Percentiles rank a stretch among this genome's conserved stretches.
Conservation (phyloP, 139 green algal species). For the Desmodesmus armatus region DNA sequence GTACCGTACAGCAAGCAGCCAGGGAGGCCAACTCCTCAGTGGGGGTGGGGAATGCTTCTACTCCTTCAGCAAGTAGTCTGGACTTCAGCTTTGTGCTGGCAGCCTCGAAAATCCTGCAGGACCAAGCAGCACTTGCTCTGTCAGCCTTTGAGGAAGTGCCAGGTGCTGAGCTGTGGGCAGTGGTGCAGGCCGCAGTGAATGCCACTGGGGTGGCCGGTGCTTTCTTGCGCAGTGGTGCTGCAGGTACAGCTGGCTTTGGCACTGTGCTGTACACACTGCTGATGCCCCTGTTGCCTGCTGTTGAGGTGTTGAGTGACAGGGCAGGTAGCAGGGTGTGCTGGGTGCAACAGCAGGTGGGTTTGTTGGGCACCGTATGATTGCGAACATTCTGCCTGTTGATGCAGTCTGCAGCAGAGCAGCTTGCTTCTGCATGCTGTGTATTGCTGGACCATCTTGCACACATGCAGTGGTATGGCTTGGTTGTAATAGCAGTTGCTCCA, state of each 20-base stretch:
- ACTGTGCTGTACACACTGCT: neutral
- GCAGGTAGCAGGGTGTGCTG: neutral
- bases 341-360: neutral
- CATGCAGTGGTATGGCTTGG: too few species aligned
- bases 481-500: too few species aligned
- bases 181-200: neutral
- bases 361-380: too few species aligned
- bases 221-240: neutral
- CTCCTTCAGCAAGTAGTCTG: too few species aligned
- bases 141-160: constrained; percentile 7
- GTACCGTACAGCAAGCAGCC: too few species aligned
- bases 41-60: too few species aligned
- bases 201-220: neutral
- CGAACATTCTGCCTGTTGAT: too few species aligned
- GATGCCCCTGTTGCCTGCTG: neutral
- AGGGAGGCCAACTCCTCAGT: too few species aligned
- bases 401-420: too few species aligned
- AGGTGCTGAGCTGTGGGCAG: neutral
- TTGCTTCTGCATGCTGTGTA: too few species aligned
- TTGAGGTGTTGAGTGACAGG: neutral
- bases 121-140: neutral
- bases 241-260: neutral
- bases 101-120: neutral
- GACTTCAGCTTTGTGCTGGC: too few species aligned
- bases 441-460: too few species aligned